Conservation (phyloP, 2,329 filamentous ascomycete genomes). For the Scopulariopsis brevicaulis region DNA sequence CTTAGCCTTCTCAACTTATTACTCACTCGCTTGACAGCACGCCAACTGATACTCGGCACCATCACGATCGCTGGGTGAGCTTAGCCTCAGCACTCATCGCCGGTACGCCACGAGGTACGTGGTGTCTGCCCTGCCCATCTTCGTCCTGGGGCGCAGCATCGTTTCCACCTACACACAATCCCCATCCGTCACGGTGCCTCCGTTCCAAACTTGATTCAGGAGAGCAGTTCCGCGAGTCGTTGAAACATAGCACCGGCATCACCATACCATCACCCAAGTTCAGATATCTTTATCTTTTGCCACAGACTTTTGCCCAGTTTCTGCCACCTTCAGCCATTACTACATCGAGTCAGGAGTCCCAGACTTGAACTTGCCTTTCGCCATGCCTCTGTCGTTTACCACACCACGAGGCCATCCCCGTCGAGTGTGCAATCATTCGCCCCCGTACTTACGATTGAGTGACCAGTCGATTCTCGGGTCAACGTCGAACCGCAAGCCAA, state of each 20-base stretch:
- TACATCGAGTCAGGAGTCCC: not conserved
- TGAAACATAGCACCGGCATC: not conserved
- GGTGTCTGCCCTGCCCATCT: not conserved
- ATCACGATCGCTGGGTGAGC: not conserved
- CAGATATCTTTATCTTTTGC: not conserved
- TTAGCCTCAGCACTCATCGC: not conserved
- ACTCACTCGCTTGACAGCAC: conserved; percentile 41
- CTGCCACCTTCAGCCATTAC: not conserved
- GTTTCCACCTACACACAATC: not conserved
- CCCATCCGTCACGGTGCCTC: not conserved
- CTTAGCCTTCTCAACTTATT: conserved; percentile 48
- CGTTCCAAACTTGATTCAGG: not conserved
- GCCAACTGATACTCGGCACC: conserved; percentile 6
- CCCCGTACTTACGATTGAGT: not conserved
- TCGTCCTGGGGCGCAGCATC: not conserved
- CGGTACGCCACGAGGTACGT: not conserved
- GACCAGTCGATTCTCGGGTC: not conserved
- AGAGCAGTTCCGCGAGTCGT: not conserved
- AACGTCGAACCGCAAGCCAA: not conserved
- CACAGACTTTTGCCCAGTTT: not conserved
- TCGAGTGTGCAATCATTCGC: not conserved
- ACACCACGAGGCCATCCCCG: not conserved
- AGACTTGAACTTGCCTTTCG: not conserved
- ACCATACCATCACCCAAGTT: not conserved
- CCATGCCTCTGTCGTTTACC: not conserved